Percentiles rank a stretch among this genome's conserved stretches.
Conservation (phyloP, 2,329 filamentous ascomycete species). For the Passalora sequoiae region DNA sequence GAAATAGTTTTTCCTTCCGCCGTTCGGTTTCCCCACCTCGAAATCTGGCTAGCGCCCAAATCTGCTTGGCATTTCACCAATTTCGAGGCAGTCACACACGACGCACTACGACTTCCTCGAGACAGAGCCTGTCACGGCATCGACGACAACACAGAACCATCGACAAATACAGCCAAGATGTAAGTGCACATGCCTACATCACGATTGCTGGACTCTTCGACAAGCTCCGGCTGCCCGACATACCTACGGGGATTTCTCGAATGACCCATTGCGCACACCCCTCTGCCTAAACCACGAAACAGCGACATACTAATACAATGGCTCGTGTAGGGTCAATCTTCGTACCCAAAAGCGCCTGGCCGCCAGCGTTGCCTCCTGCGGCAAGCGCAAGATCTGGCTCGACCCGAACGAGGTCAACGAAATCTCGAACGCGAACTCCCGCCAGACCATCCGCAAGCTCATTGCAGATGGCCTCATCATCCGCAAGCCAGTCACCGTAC, state of each 20-base stretch:
- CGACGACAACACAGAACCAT: slow-evolving; percentile 8
- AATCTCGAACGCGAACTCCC: slow-evolving; percentile 99
- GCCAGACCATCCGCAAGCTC: slow-evolving; percentile 99
- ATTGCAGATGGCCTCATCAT: slow-evolving; percentile 99
- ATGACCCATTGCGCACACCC: neutral
- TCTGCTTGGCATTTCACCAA: too few relatives aligned
- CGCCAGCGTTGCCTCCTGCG: slow-evolving; percentile 96
- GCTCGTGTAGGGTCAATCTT: slow-evolving; percentile 84
- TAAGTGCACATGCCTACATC: slow-evolving; percentile 2
- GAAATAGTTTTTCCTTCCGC: too few relatives aligned
- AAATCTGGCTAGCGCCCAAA: too few relatives aligned
- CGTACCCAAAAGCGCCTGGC: slow-evolving; percentile 99
- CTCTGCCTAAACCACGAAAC: slow-evolving; percentile 3
- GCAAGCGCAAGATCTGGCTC: slow-evolving; percentile 99
- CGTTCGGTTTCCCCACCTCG: too few relatives aligned
- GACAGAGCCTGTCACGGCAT: neutral
- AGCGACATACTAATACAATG: slow-evolving; percentile 23
- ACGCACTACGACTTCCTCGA: neutral
- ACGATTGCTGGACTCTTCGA: neutral
- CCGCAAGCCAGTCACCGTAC: slow-evolving; percentile 99
- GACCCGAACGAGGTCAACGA: slow-evolving; percentile 99
- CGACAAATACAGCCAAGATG: slow-evolving; percentile 11
- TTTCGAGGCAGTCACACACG: too few relatives aligned
- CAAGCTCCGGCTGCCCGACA: neutral
- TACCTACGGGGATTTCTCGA: neutral